Evolutionary conservation across 306 rosid species (phyloP), one percentile per base, ranked within the genome.

Genomic region (Fragaria ananassa): DNA sequence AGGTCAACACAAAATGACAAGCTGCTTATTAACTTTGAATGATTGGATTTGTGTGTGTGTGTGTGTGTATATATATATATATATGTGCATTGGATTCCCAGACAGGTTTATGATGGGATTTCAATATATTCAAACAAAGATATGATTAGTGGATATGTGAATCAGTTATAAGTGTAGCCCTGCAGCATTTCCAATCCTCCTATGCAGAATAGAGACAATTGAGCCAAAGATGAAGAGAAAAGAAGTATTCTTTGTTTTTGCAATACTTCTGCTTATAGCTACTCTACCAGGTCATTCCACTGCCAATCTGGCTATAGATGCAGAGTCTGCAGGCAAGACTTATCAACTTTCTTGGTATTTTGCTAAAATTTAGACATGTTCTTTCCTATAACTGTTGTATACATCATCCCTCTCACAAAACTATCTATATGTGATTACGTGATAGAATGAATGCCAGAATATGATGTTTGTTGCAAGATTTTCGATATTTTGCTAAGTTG

Each of bases 71-170:
- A 1, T 27, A 1, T 27, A 1, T 27, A 1, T 27, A 9, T 11
- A n/a, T 31, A 6, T 31, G 13, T 14, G 65, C 85, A 82, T 82
- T 73, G 85, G 85, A 82, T 78, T 78, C 85, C 82, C 76, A 61
- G 71, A 35, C 75, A 57, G 10, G 61, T 81, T 56, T 71, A 57
- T 46, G 41, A 56, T 54, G 74, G 10, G 44, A 56, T 62, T 29
- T 54, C 75, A 54, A 56, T 35, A 19, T 41, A 77, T 76, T 81
- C 78, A 81, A 81, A 72, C 68, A 18, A 4, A n/a, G 41, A 29
- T 34, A 81, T 81, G 49, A 76, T 76, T 35, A 81, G 25, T 9
- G 3, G 6, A 34, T 18, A 61, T 10, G 41, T 71, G 41, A 72
- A 10, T 56, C 46, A 29, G 44, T 67, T 34, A 64, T 64, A 65